These are phyloP conservation scores for Heliamphora pulchella DNA, from an alignment of 179 eudicot genomes.

Conservation along the genomic window DNA sequence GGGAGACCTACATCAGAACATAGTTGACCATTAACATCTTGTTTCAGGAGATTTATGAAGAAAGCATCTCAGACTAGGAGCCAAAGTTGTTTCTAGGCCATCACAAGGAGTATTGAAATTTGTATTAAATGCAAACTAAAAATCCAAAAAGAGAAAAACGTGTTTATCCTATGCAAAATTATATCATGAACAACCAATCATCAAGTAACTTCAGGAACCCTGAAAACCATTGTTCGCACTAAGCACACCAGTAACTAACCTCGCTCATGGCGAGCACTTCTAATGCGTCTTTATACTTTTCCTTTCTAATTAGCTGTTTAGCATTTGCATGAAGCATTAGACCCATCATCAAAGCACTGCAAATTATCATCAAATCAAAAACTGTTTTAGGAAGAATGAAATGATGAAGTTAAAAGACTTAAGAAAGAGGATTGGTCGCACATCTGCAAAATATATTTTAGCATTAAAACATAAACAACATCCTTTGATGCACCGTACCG, in stretches of 20 bases:
- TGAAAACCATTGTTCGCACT: slow-evolving; percentile 3
- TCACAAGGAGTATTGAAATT: background rate
- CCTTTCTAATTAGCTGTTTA: slow-evolving; percentile 44
- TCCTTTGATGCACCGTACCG: slow-evolving; percentile 32
- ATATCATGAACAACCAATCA: background rate
- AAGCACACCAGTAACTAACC: slow-evolving; percentile 36
- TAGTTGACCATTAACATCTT: background rate
- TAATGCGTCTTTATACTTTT: slow-evolving; percentile 64
- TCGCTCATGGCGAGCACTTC: slow-evolving; percentile 91
- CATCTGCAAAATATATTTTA: background rate
- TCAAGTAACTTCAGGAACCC: background rate
- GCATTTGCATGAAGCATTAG: slow-evolving; percentile 88
- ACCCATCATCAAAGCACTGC: slow-evolving; percentile 93
- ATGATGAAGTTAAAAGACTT: background rate
- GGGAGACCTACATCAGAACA: background rate
- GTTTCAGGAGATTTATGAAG: background rate
- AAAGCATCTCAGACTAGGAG: slow-evolving; percentile 4
- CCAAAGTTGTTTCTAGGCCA: slow-evolving; percentile 8
- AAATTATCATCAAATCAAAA: slow-evolving; percentile 14
- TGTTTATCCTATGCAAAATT: background rate
- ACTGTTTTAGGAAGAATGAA: background rate
- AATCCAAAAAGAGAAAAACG: background rate
- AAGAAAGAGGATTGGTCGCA: slow-evolving; percentile 2
- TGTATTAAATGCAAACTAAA: slow-evolving; percentile 3
- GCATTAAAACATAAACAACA: background rate